Evolutionary conservation across 2,329 filamentous ascomycete genomes (phyloP).

Genomic region (Talaromyces sp.): DNA sequence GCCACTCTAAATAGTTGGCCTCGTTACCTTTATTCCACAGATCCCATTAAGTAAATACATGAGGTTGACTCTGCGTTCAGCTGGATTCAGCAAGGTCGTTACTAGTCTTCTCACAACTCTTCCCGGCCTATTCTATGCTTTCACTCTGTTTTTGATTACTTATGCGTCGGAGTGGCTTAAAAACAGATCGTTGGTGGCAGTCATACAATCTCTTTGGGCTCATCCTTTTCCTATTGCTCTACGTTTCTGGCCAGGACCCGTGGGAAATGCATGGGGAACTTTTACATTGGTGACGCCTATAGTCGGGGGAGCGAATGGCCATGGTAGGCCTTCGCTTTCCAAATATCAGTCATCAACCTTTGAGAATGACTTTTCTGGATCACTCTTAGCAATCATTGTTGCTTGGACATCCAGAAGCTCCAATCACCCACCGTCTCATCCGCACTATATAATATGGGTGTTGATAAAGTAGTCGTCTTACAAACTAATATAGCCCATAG

Average conservation of each 20-base stretch:
- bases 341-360: too few relatives aligned
- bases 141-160: slow-evolving; percentile 54
- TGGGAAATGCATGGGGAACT: slow-evolving; percentile 50
- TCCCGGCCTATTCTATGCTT: slow-evolving; percentile 54
- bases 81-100: slow-evolving; percentile 46
- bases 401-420: slow-evolving; percentile 43
- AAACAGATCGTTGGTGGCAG: slow-evolving; percentile 52
- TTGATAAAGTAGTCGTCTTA: too few relatives aligned
- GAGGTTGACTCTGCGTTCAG: slow-evolving; percentile 45
- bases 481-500: too few relatives aligned
- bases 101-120: slow-evolving; percentile 62
- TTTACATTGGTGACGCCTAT: slow-evolving; percentile 53
- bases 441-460: slow-evolving; percentile 39
- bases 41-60: slow-evolving; percentile 36
- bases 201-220: slow-evolving; percentile 53
- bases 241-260: slow-evolving; percentile 46
- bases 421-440: slow-evolving; percentile 41
- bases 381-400: slow-evolving; percentile 37
- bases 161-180: slow-evolving; percentile 43
- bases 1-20: slow-evolving; percentile 33
- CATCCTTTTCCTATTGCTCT: slow-evolving; percentile 53
- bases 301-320: slow-evolving; percentile 57
- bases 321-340: slow-evolving; percentile 37
- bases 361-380: too few relatives aligned
- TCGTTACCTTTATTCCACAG: slow-evolving; percentile 42